Evolutionary conservation across 164 flowering plant species (phyloP), one percentile per base, ranked within the genome.

Genomic region (Magnolia changhungtana): DNA sequence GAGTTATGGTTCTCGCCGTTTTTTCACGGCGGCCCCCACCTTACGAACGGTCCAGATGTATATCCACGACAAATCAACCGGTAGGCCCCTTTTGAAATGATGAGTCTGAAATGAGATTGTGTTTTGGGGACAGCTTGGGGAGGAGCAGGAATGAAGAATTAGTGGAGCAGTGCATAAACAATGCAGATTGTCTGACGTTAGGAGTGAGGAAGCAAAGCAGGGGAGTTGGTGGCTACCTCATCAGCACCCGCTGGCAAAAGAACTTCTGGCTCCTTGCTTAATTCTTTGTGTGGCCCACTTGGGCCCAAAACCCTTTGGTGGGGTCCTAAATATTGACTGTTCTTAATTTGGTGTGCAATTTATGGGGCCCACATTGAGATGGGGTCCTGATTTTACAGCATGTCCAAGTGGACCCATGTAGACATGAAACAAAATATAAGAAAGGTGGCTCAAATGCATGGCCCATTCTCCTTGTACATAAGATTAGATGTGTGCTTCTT

Each of bases 171-270:
- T 95, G 98, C 87, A 92, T 92, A 79, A 89, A 81, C 81, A 85
- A 72, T 63, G 88, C 86, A 72, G 97, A 95, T 16, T 95, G 98
- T 80, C 69, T 90, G 79, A 91, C 96, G 4, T 81, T 95, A 67
- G 98, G 93, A 31, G 97, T 95, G 24, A 87, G 87, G 82, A 92
- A 85, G 77, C 96, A 89, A 81, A 89, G 92, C 82, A 86, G 81
- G 61, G 92, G 95, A 70, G 81, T 88, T 72, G 87, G 94, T 59
- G 98, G 98, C 1, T 91, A 89, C 87, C 90, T 95, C 24, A 89
- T 92, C 81, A 95, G 87, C 90, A 89, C 95, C 72, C 87, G 92
- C 78, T 90, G 97, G 96, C 97, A 90, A 83, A 95, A 92, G 86
- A 87, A 95, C 79, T 92, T 93, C 88, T 92, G 98, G 97, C 92